phyloP scores from a whole-genome alignment of 148 eudicot genomes.

The Persicaria tinctoria region DNA sequence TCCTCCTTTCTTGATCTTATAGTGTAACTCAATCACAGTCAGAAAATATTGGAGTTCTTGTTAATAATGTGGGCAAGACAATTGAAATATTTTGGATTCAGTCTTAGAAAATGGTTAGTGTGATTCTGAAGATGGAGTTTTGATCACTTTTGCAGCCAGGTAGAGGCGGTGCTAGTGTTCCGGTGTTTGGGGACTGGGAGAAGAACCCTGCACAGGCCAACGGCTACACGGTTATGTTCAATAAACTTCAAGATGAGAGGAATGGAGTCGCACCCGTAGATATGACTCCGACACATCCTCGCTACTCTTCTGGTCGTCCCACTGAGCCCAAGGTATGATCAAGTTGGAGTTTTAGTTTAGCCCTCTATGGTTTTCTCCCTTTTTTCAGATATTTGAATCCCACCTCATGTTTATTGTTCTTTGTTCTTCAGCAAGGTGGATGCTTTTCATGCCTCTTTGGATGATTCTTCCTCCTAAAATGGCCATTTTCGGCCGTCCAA shows the following conservation, averaged over 20 bases:
- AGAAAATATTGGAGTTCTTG: not conserved
- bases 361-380: not conserved
- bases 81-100: not conserved
- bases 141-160: not conserved
- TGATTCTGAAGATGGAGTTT: not conserved
- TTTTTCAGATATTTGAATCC: not conserved
- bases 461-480: conserved; percentile 5
- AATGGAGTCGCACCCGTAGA: not conserved
- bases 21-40: too few relatives aligned
- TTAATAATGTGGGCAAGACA: not conserved
- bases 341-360: not conserved
- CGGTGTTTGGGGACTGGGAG: conserved; percentile 6
- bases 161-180: conserved; percentile 4
- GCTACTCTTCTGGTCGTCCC: not conserved
- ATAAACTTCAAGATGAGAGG: conserved; percentile 7
- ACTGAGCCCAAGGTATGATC: not conserved
- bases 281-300: not conserved
- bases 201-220: conserved; percentile 5
- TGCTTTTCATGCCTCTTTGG: conserved; percentile 7
- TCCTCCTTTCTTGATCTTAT: not conserved
- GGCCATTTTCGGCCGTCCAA: not conserved
- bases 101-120: not conserved
- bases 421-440: not conserved
- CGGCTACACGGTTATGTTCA: conserved; percentile 5
- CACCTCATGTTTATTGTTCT: not conserved